Percentiles rank a stretch among this genome's conserved stretches.
phyloP scores from a whole-genome alignment of 345 rosid species.

The Salix brachista region DNA sequence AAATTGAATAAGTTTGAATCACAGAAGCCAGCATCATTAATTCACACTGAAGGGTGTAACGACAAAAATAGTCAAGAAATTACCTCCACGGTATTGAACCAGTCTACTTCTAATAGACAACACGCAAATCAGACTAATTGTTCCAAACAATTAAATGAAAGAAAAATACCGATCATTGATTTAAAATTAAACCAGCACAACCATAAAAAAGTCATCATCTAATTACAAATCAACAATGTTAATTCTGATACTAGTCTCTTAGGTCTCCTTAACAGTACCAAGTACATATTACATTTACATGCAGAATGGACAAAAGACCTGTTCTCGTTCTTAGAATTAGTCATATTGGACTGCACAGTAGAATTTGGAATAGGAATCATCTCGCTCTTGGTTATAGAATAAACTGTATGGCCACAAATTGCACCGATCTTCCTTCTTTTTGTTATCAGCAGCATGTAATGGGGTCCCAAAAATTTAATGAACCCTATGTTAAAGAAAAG shows the following conservation, averaged over 20 bases:
- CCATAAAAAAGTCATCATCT: constrained; percentile 28
- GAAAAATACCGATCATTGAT: constrained; percentile 20
- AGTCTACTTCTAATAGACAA: constrained; percentile 38
- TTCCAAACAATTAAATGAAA: constrained; percentile 29
- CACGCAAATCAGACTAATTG: constrained; percentile 30
- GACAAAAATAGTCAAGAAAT: constrained; percentile 34
- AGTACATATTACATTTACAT: constrained; percentile 76
- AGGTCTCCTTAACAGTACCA: constrained; percentile 44
- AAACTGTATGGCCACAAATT: constrained; percentile 70
- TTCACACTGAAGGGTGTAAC: constrained; percentile 24
- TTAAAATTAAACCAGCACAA: constrained; percentile 28
- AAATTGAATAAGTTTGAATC: constrained; percentile 19
- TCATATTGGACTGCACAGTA: constrained; percentile 67
- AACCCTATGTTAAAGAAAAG: constrained; percentile 52
- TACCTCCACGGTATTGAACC: constrained; percentile 46
- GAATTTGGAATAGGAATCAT: constrained; percentile 69
- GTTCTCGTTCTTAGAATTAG: constrained; percentile 90
- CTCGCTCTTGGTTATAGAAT: constrained; percentile 64
- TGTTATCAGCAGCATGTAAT: constrained; percentile 88
- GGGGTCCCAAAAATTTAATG: constrained; percentile 85
- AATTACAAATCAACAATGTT: constrained; percentile 43
- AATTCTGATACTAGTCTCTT: constrained; percentile 24
- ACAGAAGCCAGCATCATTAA: constrained; percentile 11
- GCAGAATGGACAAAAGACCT: constrained; percentile 92
- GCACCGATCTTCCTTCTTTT: constrained; percentile 83